Base-by-base conservation (phyloP, 148 eudicot genomes). In the Oxyria digyna region DNA sequence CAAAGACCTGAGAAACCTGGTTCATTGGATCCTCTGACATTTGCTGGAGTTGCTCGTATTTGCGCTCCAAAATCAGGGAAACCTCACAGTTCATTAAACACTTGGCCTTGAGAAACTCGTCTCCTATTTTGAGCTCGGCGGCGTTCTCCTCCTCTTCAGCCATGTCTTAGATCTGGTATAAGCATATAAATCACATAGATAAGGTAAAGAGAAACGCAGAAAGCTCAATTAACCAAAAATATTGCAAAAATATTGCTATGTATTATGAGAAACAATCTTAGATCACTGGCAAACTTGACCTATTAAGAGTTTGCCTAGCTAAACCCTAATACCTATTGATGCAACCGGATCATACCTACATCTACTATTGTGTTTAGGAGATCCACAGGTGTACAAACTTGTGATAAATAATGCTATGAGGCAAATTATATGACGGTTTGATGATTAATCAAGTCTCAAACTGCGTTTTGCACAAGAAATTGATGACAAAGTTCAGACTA, bases 61-160 rank as follows among this genome's bases (percentile, higher is more conserved):
- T 87, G 67, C 76, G 91, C 26, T 89, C 98, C 1, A 93, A 85
- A 69, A 93, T 93, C 71, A 89, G 71, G 14, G 98, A 46, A 23
- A 93, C 98, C 78, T 93, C 98, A 43, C 96, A 84, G 57, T 93
- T 93, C 96, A 89, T 93, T 20, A 93, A 62, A 73, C 98, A 93
- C 78, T 93, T 93, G n/a, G 91, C 98, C 79, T 93, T 93, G 50
- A 93, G 72, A 78, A 93, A 93, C 49, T 93, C 98, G 7, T 65
- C 68, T 40, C 68, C 68, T 35, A 65, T 65, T 40, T 65, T 65
- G 24, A 65, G 68, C 43, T 65, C 68, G 3, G 68, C 43, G 12
- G 68, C 68, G 18, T 65, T 65, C 68, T 65, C 68, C n/a, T 65
- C 68, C 68, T 65, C 68, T 21, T 40, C 45, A 8, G 45, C 42